Base-by-base conservation (phyloP, 306 rosid genomes). In the Cucumis melo region DNA sequence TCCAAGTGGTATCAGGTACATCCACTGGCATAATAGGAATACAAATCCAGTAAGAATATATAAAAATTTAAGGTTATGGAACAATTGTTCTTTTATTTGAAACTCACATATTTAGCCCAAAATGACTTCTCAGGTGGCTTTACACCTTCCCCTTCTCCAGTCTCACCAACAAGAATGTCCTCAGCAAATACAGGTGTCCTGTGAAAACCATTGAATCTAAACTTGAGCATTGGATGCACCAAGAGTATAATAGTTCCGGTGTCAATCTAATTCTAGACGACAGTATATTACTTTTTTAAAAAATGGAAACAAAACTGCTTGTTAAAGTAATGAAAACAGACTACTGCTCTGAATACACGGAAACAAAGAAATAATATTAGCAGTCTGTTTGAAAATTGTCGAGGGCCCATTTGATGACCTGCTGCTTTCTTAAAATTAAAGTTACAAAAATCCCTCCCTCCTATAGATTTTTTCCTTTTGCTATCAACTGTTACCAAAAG, bases 101-200 rank as follows among this genome's bases (percentile, higher is more conserved):
- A 51, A 90, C 96, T 94, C 86, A 94, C 98, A 48, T 94, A 94
- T 94, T 91, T 94, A 73, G 97, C 96, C 97, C 96, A 94, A 60
- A 94, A 91, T 41, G 97, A 86, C 80, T 84, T 89, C 76, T 94
- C 98, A 73, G 87, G 87, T 80, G 94, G 96, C 77, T 50, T 64
- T 79, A 86, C 78, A 79, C 39, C 75, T 86, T 90, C 98, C 68
- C 96, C 96, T 9, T 89, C 95, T 82, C 79, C 91, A 62, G 76
- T 88, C 84, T 86, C 97, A 29, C 88, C 93, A 57, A 87, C 87
- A 67, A 86, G 87, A 44, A 80, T 83, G 10, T 94, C 98, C 81
- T 94, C 97, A n/a, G 94, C 41, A 80, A 94, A 91, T 81, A 91
- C 66, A 5, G 95, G 97, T 73, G 97, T 48, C 84, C 98, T 94